phyloP scores from a whole-genome alignment of 768 basidiomycete species.

The Tulasnella sp. region DNA sequence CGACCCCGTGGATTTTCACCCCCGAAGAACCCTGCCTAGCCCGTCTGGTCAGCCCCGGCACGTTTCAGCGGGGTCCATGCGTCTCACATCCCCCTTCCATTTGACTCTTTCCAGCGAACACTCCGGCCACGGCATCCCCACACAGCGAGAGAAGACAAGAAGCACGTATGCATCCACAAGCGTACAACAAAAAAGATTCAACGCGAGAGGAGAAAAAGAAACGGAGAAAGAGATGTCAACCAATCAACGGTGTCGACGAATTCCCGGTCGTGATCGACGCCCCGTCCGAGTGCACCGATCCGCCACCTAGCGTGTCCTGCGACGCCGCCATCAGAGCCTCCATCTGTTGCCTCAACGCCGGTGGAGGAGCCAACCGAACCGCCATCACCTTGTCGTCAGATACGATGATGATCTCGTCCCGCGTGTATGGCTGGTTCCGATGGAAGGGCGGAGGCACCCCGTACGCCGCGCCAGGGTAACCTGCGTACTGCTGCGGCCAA shows the following conservation, averaged over 20 bases:
- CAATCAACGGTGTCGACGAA: neutral
- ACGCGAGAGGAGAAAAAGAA: neutral
- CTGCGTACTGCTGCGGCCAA: neutral
- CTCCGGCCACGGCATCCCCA: no score
- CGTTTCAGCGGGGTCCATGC: neutral
- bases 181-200: neutral
- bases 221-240: neutral
- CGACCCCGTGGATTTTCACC: neutral
- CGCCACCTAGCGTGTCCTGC: neutral
- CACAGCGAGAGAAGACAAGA: neutral
- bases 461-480: slow-evolving; percentile 25
- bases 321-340: neutral
- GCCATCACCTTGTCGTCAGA: slow-evolving; percentile 79
- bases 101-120: neutral
- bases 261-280: neutral
- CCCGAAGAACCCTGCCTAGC: neutral
- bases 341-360: neutral
- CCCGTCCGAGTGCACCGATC: neutral
- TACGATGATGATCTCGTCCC: slow-evolving; percentile 70
- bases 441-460: slow-evolving; percentile 28
- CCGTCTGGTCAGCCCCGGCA: neutral
- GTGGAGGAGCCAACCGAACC: slow-evolving; percentile 37
- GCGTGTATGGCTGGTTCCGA: slow-evolving; percentile 29
- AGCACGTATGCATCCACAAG: neutral
- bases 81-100: neutral